phyloP scores from a whole-genome alignment of 305 asterid species.

The Lippia alba region DNA sequence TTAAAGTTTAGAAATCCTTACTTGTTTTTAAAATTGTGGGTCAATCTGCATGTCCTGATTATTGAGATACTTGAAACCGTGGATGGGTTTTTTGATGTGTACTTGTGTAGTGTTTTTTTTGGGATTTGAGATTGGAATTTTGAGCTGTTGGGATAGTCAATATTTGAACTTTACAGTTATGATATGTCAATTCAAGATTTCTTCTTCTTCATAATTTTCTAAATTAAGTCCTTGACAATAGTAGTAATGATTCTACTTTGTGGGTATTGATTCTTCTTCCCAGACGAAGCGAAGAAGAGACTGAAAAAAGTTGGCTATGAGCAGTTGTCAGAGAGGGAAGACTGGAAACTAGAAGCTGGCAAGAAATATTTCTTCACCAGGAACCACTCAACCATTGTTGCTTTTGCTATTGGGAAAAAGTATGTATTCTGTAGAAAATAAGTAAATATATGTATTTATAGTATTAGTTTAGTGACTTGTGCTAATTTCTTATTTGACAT shows the following conservation, averaged over 20 bases:
- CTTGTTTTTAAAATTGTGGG: neutral
- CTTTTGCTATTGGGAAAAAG: slow-evolving; percentile 95
- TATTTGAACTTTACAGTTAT: neutral
- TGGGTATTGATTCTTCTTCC: slow-evolving; percentile 24
- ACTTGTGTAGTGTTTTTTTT: neutral
- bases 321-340: slow-evolving; percentile 81
- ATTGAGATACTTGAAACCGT: neutral
- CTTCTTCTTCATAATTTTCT: neutral
- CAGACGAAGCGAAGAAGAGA: slow-evolving; percentile 82
- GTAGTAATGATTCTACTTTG: slow-evolving; percentile 2
- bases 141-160: slow-evolving; percentile 2
- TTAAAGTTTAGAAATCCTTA: no score
- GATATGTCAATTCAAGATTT: neutral
- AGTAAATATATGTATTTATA: neutral
- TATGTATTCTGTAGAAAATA: slow-evolving; percentile 38
- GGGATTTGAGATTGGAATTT: slow-evolving; percentile 6
- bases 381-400: slow-evolving; percentile 88
- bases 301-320: slow-evolving; percentile 71
- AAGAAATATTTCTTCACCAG: slow-evolving; percentile 91
- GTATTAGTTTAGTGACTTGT: slow-evolving; percentile 27
- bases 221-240: neutral
- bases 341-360: slow-evolving; percentile 86
- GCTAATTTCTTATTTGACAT: slow-evolving; percentile 30
- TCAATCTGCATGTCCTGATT: neutral
- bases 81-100: neutral